Percentiles rank a stretch among this genome's conserved stretches.
These are phyloP conservation scores for Pterulicium gracile DNA, from an alignment of 1,284 basidiomycete species.

Conservation along the genomic window DNA sequence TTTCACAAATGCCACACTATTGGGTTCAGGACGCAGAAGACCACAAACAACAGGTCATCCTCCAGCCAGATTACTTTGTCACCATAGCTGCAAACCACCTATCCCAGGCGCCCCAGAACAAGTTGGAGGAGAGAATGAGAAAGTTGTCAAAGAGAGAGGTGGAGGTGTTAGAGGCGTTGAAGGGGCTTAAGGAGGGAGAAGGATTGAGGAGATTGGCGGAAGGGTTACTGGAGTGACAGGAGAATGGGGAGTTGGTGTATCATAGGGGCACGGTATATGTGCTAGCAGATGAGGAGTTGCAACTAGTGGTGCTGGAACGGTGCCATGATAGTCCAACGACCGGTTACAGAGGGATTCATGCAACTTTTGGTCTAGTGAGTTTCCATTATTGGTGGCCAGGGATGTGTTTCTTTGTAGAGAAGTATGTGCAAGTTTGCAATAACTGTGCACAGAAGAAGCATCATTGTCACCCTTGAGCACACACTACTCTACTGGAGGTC, in stretches of 20 bases:
- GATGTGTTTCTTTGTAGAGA: neutral
- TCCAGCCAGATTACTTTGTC: too few relatives aligned
- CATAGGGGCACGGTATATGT: neutral
- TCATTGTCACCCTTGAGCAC: neutral
- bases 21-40: too few relatives aligned
- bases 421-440: neutral
- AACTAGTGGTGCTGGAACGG: neutral
- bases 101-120: too few relatives aligned
- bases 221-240: neutral
- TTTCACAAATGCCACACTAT: too few relatives aligned
- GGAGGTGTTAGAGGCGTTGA: neutral
- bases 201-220: neutral
- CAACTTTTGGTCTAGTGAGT: neutral
- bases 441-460: neutral
- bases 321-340: neutral
- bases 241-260: neutral
- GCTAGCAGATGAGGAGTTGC: neutral
- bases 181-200: neutral
- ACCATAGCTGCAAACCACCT: too few relatives aligned
- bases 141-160: neutral
- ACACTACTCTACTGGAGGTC: neutral
- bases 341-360: neutral
- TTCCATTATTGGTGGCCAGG: neutral
- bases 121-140: neutral
- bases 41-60: too few relatives aligned